A percentile compares a stretch with the other conserved stretches of the same genome.
Evolutionary conservation across 176 grass and related monocot genomes (phyloP).

Genomic region (Carex littledalei): DNA sequence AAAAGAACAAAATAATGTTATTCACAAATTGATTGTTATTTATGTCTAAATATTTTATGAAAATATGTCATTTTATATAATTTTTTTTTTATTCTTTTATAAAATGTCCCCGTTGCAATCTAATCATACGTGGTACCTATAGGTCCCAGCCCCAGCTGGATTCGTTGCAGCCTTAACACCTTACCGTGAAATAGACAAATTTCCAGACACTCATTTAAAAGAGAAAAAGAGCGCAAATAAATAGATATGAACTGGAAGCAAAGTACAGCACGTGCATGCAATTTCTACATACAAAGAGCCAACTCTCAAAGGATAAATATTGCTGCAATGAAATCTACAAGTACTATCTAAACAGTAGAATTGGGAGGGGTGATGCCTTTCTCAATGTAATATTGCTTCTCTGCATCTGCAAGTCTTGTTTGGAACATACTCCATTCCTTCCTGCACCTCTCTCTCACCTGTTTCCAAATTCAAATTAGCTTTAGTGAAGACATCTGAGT

Average conservation of each 20-base stretch:
- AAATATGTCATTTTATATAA: too few species aligned
- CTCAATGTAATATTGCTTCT: slow-evolving; percentile 60
- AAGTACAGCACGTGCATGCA: background rate
- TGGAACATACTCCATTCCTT: slow-evolving; percentile 80
- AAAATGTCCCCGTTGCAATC: too few species aligned
- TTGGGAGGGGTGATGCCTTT: slow-evolving; percentile 48
- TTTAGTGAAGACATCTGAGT: background rate
- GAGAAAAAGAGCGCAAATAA: background rate
- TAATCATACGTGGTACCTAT: too few species aligned
- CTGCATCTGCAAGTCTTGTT: slow-evolving; percentile 60
- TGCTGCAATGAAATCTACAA: slow-evolving; percentile 9
- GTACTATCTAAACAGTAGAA: slow-evolving; percentile 28
- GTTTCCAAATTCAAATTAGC: background rate
- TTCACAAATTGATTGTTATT: too few species aligned
- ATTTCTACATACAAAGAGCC: slow-evolving; percentile 8
- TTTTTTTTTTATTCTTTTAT: too few species aligned
- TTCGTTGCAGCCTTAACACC: background rate
- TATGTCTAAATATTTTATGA: too few species aligned
- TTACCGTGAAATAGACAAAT: slow-evolving; percentile 1
- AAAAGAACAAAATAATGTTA: too few species aligned
- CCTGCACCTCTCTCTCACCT: slow-evolving; percentile 71
- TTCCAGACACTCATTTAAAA: background rate
- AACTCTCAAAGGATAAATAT: slow-evolving; percentile 7
- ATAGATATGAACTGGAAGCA: background rate
- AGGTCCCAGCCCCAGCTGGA: background rate